These are phyloP conservation scores for Euphrasia confusa DNA, from an alignment of 257 asterid species.

Conservation along the genomic window DNA sequence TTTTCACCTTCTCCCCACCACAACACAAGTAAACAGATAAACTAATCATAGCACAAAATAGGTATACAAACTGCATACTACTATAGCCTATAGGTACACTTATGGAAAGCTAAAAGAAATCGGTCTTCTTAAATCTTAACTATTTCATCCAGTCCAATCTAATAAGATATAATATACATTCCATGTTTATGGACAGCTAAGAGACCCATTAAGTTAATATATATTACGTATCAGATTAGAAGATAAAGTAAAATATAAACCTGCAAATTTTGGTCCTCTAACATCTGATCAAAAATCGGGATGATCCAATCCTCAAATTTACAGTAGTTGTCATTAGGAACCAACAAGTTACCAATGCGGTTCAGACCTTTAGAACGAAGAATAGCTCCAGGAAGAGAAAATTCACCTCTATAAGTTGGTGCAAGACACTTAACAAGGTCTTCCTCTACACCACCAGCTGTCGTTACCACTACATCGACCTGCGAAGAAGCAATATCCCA, in stretches of 20 bases:
- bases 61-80: not conserved
- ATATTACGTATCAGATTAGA: not conserved
- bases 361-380: slow-evolving; percentile 87
- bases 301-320: slow-evolving; percentile 61
- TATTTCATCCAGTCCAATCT: slow-evolving; percentile 9
- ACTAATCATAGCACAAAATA: not conserved
- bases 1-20: slow-evolving; percentile 1
- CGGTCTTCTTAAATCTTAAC: slow-evolving; percentile 2
- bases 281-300: slow-evolving; percentile 83
- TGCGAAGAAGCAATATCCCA: slow-evolving; percentile 28
- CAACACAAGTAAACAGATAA: not conserved
- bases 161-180: not conserved
- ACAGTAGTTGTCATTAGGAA: slow-evolving; percentile 64
- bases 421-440: slow-evolving; percentile 94
- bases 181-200: slow-evolving; percentile 16
- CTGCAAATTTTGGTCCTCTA: slow-evolving; percentile 65
- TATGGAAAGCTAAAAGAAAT: slow-evolving; percentile 4
- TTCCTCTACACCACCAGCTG: slow-evolving; percentile 99
- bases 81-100: not conserved
- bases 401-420: slow-evolving; percentile 78
- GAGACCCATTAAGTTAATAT: not conserved
- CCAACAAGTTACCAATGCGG: slow-evolving; percentile 86
- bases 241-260: slow-evolving; percentile 23
- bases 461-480: slow-evolving; percentile 92
- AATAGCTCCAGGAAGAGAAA: slow-evolving; percentile 75